Evolutionary conservation across 495 filamentous ascomycete species (phyloP), one percentile per base, ranked within the genome.

Genomic region (Neurospora sp.): DNA sequence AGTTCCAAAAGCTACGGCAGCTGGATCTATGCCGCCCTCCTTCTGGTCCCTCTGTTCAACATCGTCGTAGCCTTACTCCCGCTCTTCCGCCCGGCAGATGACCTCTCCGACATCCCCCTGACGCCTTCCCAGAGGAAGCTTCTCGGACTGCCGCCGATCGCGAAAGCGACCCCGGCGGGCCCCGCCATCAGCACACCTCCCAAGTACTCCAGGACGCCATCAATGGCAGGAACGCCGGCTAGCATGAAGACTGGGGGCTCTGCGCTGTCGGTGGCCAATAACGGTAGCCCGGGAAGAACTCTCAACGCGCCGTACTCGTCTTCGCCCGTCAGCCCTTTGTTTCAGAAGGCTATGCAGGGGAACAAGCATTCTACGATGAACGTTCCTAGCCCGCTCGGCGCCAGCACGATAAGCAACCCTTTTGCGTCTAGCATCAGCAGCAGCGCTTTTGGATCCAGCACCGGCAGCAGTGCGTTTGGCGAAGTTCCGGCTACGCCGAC

Each of bases 61-160:
- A 80, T 81, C 77, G 23, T 82, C 7, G 49, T 91, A 27, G 91
- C 90, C 72, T 76, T 88, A 16, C 85, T 87, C 31, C 96, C 93
- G 14, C 87, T 97, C 27, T 80, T 93, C 78, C 87, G 89, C 70
- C 82, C 83, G 8, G 87, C 86, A 72, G 94, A 97, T 80, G 88
- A 95, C 74, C 86, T 97, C 74, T 85, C 90, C 76, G 95, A 99
- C 80, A 96, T 99, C 70, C 90, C 96, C 74, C 87, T 99, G 71
- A 98, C 94, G 6, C 93, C 96, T 31, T 90, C 91, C 14, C 96
- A 99, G 81, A 92, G 96, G 49, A 86, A 88, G 71, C 88, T 97
- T 20, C 87, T 99, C 23, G 94, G 95, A 12, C 89, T 99, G 11
- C 88, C 92, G 71, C 92, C 93, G 7, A 90, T 85, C 54, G 84